Evolutionary conservation across 352 stramenopile species (phyloP), one percentile per base, ranked within the genome.

Genomic region (Globisporangium irregulare): DNA sequence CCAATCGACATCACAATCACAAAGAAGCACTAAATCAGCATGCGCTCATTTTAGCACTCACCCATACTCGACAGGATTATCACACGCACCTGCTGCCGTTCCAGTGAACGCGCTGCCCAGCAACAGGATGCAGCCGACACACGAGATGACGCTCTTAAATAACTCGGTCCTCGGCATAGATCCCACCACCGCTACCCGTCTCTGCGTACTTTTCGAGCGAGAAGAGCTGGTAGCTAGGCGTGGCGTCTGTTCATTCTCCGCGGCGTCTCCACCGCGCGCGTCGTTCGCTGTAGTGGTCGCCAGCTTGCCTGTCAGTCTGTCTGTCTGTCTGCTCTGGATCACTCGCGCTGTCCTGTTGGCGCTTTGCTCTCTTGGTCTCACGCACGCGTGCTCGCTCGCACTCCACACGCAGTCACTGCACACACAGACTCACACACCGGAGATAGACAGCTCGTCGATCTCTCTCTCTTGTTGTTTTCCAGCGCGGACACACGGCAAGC

Each of bases 161-260:
- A 58, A 9, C 20, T 15, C 29, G 24, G 8, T 10, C 9, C 1
- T 46, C 18, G 7, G 2, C 15, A 24, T 68, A 14, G 53, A 46
- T 14, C 27, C 24, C 54, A 54, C 51, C 34, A 8, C 8, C 25
- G n/a, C 18, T 27, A 46, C 32, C 27, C 32, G 43, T 25, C 38
- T 34, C 4, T 10, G 24, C 27, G 36, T 54, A 38, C 32, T 38
- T 36, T 34, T 53, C 9, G 25, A 46, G 59, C n/a, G 36, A 55
- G 25, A 8, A 10, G 43, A 7, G 18, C 15, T 24, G 18, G 15
- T 9, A 15, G 18, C 43, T 58, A 65, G 14, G 24, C 29, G 63
- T 9, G 4, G 43, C 68, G 32, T 73, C 62, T 66, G 69, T 14
- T 32, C 68, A 70, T 73, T 62, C 68, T 73, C 55, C 62, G 68